Evolutionary conservation across 2,329 filamentous ascomycete species (phyloP).

Genomic region (Fusarium sp.): DNA sequence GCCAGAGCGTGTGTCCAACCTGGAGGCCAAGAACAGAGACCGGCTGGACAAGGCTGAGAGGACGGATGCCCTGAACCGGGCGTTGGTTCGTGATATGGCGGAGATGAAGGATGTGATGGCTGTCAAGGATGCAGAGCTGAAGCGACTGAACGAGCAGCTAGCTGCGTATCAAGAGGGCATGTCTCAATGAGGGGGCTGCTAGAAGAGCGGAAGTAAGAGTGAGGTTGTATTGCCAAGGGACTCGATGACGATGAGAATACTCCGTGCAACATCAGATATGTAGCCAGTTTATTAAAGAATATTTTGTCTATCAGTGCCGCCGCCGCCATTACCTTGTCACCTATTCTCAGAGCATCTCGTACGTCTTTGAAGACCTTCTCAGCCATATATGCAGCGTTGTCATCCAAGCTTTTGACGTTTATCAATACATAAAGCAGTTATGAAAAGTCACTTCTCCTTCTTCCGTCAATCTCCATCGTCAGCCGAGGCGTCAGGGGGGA

Average conservation of each 20-base stretch:
- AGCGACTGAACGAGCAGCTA: conserved; percentile 28
- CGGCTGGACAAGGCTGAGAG: conserved; percentile 37
- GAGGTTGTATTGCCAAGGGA: too few relatives aligned
- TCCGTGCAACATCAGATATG: not conserved
- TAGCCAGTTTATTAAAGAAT: not conserved
- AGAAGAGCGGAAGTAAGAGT: not conserved
- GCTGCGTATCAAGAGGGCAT: conserved; percentile 30
- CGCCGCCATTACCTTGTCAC: too few relatives aligned
- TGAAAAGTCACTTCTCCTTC: not conserved
- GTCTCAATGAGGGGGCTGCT: not conserved
- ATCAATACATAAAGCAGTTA: not conserved
- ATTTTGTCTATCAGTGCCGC: not conserved
- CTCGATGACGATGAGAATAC: not conserved
- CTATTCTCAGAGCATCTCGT: not conserved
- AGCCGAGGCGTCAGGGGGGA: not conserved
- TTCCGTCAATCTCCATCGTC: not conserved
- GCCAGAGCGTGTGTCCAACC: conserved; percentile 48
- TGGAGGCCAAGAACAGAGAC: conserved; percentile 40
- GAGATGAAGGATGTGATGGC: conserved; percentile 34
- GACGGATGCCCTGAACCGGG: conserved; percentile 27
- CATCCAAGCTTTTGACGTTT: not conserved
- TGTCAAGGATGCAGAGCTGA: conserved; percentile 35
- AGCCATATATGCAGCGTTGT: not conserved
- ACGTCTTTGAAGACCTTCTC: not conserved
- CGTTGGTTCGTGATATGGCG: conserved; percentile 35